Percentiles rank a stretch among this genome's conserved stretches.
Evolutionary conservation across 2,329 filamentous ascomycete genomes (phyloP).

Genomic region (Diaporthe sp.): DNA sequence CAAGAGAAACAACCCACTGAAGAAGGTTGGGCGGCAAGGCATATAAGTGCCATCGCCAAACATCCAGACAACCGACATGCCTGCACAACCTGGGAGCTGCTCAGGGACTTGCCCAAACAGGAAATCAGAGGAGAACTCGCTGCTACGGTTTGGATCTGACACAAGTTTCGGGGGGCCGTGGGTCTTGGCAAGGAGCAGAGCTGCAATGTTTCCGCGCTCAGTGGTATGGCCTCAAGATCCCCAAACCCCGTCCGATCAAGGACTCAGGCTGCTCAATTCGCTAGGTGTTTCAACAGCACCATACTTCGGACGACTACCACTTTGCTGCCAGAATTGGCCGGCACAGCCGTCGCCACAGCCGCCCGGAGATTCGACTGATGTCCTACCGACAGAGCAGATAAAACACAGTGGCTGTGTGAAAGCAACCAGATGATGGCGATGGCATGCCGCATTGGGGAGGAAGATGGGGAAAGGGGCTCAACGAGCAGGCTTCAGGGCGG

Average conservation of each 20-base stretch:
- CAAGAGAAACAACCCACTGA: neutral
- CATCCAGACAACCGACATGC: slow-evolving; percentile 20
- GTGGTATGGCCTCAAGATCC: slow-evolving; percentile 31
- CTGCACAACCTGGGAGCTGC: neutral
- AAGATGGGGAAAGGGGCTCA: neutral
- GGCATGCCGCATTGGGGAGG: slow-evolving; percentile 9
- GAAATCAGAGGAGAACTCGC: slow-evolving; percentile 28
- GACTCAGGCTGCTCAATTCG: slow-evolving; percentile 10
- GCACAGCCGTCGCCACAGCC: slow-evolving; percentile 26
- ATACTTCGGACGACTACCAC: slow-evolving; percentile 14
- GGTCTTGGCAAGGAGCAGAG: slow-evolving; percentile 22
- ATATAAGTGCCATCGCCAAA: slow-evolving; percentile 24
- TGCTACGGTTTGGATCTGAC: slow-evolving; percentile 34
- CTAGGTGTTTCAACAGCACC: slow-evolving; percentile 28
- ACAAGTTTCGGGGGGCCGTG: slow-evolving; percentile 28
- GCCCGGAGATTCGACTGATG: slow-evolving; percentile 9
- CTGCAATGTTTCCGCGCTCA: slow-evolving; percentile 20
- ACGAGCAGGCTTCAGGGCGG: slow-evolving; percentile 15
- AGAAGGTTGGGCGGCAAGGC: slow-evolving; percentile 25
- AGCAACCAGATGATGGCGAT: slow-evolving; percentile 20
- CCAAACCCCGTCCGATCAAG: slow-evolving; percentile 33
- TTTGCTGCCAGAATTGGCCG: slow-evolving; percentile 15
- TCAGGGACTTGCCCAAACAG: slow-evolving; percentile 16
- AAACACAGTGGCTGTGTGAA: slow-evolving; percentile 31
- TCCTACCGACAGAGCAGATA: slow-evolving; percentile 1